Base-by-base conservation (phyloP, 2,329 filamentous ascomycete species). In the Cladosporium sp. region DNA sequence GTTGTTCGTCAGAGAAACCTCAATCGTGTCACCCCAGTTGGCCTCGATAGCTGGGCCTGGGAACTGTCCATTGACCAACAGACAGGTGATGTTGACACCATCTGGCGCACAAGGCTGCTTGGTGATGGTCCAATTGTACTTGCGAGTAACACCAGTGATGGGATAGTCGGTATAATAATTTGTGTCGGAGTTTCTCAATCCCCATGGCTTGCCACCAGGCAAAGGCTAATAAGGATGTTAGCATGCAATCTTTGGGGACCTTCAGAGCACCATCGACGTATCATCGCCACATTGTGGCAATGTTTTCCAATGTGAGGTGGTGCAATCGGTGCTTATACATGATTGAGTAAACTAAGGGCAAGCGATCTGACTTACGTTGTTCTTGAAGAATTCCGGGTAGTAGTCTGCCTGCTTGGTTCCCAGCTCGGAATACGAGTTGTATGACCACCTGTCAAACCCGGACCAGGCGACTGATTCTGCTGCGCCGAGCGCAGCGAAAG, bases 1-100 rank as follows among this genome's bases (percentile, higher is more conserved):
- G 34, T 69, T 62, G 60, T 77, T 77, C n/a, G 63, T 62, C 15
- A 75, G 70, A 9, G 65, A 67, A 12, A 75, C 65, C 30, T 61
- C 54, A 45, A 67, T 64, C 51, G 61, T 73, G 57, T 79, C 75
- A 20, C 73, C 78, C 78, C 79, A 64, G 67, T 76, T 68, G 1
- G 67, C 67, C 42, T 50, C 47, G 36, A 69, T 65, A 5, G 59
- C 52, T 20, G 64, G 64, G 14, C 66, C 66, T 11, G 66, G 66
- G 25, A 62, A 64, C 45, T 66, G 63, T 9, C 59, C 60, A 36
- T 68, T 68, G 47, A 65, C 62, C 12, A 67, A 20, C 14, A 69
- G 40, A 34, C 61, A 61, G 11, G 55, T 54, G 14, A 47, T 54
- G 5, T 63, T 50, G 4, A 69, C 68, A n/a, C 69, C 69, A 60